Evolutionary conservation across 768 basidiomycete genomes (phyloP).

Genomic region (Hirschioporus abietinus): DNA sequence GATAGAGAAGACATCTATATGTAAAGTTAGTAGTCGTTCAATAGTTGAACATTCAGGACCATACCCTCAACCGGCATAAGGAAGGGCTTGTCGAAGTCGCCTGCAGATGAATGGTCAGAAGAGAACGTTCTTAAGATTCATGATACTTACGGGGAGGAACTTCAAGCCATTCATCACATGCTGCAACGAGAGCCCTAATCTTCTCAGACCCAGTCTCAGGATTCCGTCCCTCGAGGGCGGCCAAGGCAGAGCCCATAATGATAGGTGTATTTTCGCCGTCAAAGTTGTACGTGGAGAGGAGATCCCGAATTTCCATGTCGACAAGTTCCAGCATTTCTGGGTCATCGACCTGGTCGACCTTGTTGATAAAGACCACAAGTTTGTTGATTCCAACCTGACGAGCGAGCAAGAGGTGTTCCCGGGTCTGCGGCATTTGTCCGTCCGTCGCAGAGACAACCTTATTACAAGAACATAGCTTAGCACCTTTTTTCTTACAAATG

Average conservation of each 20-base stretch:
- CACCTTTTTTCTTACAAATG: not conserved
- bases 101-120: constrained; percentile 31
- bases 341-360: constrained; percentile 94
- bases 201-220: constrained; percentile 75
- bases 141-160: constrained; percentile 73
- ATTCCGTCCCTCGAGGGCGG: constrained; percentile 85
- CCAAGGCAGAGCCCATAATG: constrained; percentile 93
- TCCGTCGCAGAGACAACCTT: constrained; percentile 91
- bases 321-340: constrained; percentile 98
- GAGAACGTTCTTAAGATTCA: not conserved
- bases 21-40: not conserved
- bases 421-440: constrained; percentile 99
- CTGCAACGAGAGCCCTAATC: constrained; percentile 74
- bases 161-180: constrained; percentile 93
- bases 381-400: constrained; percentile 97
- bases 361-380: constrained; percentile 99
- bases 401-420: constrained; percentile 95
- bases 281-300: constrained; percentile 86
- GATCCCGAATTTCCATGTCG: constrained; percentile 99
- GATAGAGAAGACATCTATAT: constrained; percentile 91
- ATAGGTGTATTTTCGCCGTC: constrained; percentile 99
- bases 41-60: constrained; percentile 6
- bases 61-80: constrained; percentile 87
- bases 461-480: not conserved
- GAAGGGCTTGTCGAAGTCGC: constrained; percentile 98